These are phyloP conservation scores for Pseudopyrenochaeta lycopersici DNA, from an alignment of 2,329 filamentous ascomycete genomes.

Conservation along the genomic window DNA sequence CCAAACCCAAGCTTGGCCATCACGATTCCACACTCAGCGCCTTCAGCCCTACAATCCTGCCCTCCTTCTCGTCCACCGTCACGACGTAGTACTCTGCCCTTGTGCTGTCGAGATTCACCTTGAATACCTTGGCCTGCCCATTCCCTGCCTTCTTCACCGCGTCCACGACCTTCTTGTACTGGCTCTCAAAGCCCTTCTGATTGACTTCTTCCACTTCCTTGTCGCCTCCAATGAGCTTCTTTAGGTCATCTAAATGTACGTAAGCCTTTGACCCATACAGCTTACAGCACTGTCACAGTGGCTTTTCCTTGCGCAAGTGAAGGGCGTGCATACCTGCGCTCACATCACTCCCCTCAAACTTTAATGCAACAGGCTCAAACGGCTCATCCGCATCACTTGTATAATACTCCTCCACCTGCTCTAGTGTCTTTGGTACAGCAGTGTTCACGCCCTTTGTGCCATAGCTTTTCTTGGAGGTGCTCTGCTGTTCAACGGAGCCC, in stretches of 20 bases:
- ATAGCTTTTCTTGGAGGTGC: slow-evolving; percentile 32
- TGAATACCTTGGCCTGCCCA: slow-evolving; percentile 79
- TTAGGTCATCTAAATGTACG: slow-evolving; percentile 69
- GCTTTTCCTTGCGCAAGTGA: neutral
- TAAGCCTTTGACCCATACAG: slow-evolving; percentile 11
- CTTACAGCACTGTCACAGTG: neutral
- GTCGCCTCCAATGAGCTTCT: slow-evolving; percentile 68
- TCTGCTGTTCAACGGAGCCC: slow-evolving; percentile 32
- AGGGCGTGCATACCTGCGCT: slow-evolving; percentile 59
- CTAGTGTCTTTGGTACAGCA: slow-evolving; percentile 63
- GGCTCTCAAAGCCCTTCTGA: slow-evolving; percentile 75
- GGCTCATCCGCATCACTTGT: slow-evolving; percentile 85
- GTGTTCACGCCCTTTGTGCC: slow-evolving; percentile 55
- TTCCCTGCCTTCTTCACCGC: slow-evolving; percentile 72
- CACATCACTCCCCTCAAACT: slow-evolving; percentile 65
- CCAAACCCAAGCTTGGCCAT: neutral
- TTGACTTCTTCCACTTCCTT: slow-evolving; percentile 72
- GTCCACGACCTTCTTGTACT: slow-evolving; percentile 74
- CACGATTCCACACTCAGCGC: slow-evolving; percentile 75
- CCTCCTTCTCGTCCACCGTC: slow-evolving; percentile 65
- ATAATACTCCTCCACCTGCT: slow-evolving; percentile 68
- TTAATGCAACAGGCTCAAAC: slow-evolving; percentile 78
- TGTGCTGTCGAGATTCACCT: slow-evolving; percentile 69
- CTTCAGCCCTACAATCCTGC: slow-evolving; percentile 78
- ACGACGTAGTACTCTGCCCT: slow-evolving; percentile 84